Percentiles rank a stretch among this genome's conserved stretches.
phyloP scores from a whole-genome alignment of 2,329 filamentous ascomycete species.

The Neoarthrinium moseri region DNA sequence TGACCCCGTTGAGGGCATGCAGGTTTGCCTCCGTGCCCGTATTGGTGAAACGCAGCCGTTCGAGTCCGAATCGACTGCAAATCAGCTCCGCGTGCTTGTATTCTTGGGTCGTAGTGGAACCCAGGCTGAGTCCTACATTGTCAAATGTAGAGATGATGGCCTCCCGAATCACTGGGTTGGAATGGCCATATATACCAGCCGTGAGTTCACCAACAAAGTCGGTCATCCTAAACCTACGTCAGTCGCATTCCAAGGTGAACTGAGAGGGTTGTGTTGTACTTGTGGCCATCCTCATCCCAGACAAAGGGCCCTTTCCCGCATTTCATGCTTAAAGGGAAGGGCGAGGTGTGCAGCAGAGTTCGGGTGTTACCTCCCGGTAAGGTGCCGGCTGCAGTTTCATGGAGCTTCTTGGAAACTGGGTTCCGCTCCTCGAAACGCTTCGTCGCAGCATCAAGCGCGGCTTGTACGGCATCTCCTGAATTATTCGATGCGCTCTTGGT shows the following conservation, averaged over 20 bases:
- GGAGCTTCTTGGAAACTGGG: constrained; percentile 33
- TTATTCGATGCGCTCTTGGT: background rate
- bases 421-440: constrained; percentile 34
- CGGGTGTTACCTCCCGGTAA: constrained; percentile 30
- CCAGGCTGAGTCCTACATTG: constrained; percentile 51
- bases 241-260: background rate
- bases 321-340: constrained; percentile 42
- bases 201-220: constrained; percentile 65
- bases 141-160: constrained; percentile 45
- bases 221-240: constrained; percentile 39
- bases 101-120: constrained; percentile 53
- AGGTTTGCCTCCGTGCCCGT: constrained; percentile 66
- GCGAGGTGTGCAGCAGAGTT: constrained; percentile 32
- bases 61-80: constrained; percentile 53
- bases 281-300: constrained; percentile 39
- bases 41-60: constrained; percentile 61
- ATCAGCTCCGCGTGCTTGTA: constrained; percentile 48
- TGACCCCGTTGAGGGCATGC: constrained; percentile 55
- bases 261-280: constrained; percentile 16
- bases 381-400: constrained; percentile 32
- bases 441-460: constrained; percentile 31
- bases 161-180: constrained; percentile 49
- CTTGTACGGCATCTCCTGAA: constrained; percentile 12
- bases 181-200: constrained; percentile 66
- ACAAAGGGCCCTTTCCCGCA: constrained; percentile 34